Percentiles rank a stretch among this genome's conserved stretches.
These are phyloP conservation scores for Orbilia oligospora DNA, from an alignment of 2,329 filamentous ascomycete genomes.

Conservation along the genomic window DNA sequence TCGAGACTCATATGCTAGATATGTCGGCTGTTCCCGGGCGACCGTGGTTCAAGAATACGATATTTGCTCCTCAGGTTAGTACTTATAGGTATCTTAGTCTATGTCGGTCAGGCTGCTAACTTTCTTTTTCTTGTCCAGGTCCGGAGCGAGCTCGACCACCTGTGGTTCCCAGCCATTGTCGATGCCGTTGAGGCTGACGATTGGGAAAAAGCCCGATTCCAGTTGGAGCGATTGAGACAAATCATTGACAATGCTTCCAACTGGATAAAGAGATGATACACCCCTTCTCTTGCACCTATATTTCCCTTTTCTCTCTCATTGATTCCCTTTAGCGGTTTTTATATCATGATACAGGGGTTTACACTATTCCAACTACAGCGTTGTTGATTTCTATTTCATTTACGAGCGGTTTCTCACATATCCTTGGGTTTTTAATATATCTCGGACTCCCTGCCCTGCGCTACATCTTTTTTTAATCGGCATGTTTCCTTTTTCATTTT, in stretches of 20 bases:
- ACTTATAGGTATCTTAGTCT: not conserved
- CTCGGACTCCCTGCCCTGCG: slow-evolving; percentile 5
- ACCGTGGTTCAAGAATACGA: slow-evolving; percentile 92
- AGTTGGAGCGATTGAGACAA: slow-evolving; percentile 54
- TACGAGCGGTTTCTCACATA: slow-evolving; percentile 16
- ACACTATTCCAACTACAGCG: slow-evolving; percentile 25
- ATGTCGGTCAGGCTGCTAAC: slow-evolving; percentile 17
- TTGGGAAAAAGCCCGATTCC: slow-evolving; percentile 73
- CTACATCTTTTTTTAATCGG: slow-evolving; percentile 43
- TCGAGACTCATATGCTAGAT: slow-evolving; percentile 88
- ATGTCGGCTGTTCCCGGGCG: slow-evolving; percentile 85
- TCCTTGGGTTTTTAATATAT: slow-evolving; percentile 27
- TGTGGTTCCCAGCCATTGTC: slow-evolving; percentile 79
- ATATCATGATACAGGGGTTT: slow-evolving; percentile 34
- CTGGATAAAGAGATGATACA: slow-evolving; percentile 52
- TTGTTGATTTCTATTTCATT: slow-evolving; percentile 36
- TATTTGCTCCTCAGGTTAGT: slow-evolving; percentile 81
- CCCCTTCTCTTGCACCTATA: slow-evolving; percentile 18
- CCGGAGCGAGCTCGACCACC: slow-evolving; percentile 66
- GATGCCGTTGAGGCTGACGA: slow-evolving; percentile 81
- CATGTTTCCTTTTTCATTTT: slow-evolving; percentile 25
- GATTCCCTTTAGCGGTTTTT: slow-evolving; percentile 52
- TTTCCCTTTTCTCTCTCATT: slow-evolving; percentile 22
- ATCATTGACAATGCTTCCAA: slow-evolving; percentile 50
- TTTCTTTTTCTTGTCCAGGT: slow-evolving; percentile 11